phyloP scores from a whole-genome alignment of 2,329 filamentous ascomycete species.

The Lecanicillium sp. region DNA sequence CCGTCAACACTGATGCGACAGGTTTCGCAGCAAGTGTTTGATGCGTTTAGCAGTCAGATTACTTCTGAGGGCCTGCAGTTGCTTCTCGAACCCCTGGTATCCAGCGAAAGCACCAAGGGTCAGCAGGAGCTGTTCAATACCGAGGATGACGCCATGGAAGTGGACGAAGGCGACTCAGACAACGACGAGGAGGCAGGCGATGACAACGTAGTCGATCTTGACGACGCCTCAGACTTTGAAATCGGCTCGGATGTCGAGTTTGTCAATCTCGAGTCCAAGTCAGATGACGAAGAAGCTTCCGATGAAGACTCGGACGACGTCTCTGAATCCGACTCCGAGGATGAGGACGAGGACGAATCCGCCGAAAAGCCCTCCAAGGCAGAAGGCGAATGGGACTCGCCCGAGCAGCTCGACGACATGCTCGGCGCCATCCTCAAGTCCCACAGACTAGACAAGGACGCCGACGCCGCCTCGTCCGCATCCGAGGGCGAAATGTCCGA shows the following conservation, averaged over 20 bases:
- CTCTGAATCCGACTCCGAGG: conserved; percentile 38
- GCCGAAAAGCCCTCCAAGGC: conserved; percentile 30
- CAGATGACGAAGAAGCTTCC: conserved; percentile 33
- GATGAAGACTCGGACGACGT: conserved; percentile 35
- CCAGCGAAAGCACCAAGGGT: conserved; percentile 74
- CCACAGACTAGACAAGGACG: conserved; percentile 53
- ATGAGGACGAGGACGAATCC: conserved; percentile 32
- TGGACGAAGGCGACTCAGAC: conserved; percentile 37
- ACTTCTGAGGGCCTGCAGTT: conserved; percentile 64
- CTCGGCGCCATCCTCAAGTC: conserved; percentile 73
- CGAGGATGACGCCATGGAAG: conserved; percentile 45
- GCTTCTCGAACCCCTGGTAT: conserved; percentile 60
- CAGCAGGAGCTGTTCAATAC: conserved; percentile 79
- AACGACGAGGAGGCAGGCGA: conserved; percentile 29
- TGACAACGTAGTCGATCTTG: conserved; percentile 21
- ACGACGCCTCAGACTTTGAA: conserved; percentile 37
- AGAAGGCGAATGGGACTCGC: conserved; percentile 33
- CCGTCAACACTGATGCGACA: conserved; percentile 79
- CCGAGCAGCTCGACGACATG: conserved; percentile 58
- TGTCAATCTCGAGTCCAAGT: conserved; percentile 32
- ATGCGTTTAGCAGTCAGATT: conserved; percentile 69
- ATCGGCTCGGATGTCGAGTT: conserved; percentile 44
- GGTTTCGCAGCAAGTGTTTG: conserved; percentile 82
- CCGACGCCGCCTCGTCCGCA: conserved; percentile 46
- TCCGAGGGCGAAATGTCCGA: conserved; percentile 83